Conservation (phyloP, 805 yeast species). For the Teunomyces stri region DNA sequence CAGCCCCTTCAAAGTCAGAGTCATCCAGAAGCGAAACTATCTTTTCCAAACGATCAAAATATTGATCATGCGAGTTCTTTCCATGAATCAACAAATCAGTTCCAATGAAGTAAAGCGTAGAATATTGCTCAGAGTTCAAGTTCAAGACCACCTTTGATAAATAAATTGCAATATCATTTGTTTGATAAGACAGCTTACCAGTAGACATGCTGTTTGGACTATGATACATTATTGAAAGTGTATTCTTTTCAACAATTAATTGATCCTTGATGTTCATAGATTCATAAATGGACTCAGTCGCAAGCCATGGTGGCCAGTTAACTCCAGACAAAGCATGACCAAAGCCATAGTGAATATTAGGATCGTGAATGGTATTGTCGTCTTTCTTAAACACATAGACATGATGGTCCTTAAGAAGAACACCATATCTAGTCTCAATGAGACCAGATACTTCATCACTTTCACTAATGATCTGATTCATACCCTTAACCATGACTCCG, state of each 20-base stretch:
- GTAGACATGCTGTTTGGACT: constrained; percentile 53
- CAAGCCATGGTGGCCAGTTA: constrained; percentile 91
- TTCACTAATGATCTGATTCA: constrained; percentile 33
- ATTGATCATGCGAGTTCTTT: constrained; percentile 23
- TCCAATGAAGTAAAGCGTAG: constrained; percentile 32
- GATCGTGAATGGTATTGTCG: constrained; percentile 18
- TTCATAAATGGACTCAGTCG: constrained; percentile 55
- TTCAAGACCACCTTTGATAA: constrained; percentile 37
- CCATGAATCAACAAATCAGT: constrained; percentile 35
- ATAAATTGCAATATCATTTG: constrained; percentile 31
- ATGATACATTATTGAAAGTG: constrained; percentile 44
- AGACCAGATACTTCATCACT: constrained; percentile 34
- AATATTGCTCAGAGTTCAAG: constrained; percentile 39
- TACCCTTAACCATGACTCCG: constrained; percentile 41
- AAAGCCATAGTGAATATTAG: constrained; percentile 13
- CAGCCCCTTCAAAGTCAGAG: constrained; percentile 35
- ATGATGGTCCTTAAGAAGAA: constrained; percentile 54
- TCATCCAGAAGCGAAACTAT: constrained; percentile 35
- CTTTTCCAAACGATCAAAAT: constrained; percentile 40
- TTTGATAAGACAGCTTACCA: constrained; percentile 18
- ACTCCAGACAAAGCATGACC: constrained; percentile 26
- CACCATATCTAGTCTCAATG: constrained; percentile 57
- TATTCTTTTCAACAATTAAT: constrained; percentile 32
- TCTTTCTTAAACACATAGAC: constrained; percentile 48
- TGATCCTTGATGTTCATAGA: constrained; percentile 18